A percentile compares a stretch with the other conserved stretches of the same genome.
These are phyloP conservation scores for Chlamydomonas incerta DNA, from an alignment of 139 green algal species.

Conservation along the genomic window DNA sequence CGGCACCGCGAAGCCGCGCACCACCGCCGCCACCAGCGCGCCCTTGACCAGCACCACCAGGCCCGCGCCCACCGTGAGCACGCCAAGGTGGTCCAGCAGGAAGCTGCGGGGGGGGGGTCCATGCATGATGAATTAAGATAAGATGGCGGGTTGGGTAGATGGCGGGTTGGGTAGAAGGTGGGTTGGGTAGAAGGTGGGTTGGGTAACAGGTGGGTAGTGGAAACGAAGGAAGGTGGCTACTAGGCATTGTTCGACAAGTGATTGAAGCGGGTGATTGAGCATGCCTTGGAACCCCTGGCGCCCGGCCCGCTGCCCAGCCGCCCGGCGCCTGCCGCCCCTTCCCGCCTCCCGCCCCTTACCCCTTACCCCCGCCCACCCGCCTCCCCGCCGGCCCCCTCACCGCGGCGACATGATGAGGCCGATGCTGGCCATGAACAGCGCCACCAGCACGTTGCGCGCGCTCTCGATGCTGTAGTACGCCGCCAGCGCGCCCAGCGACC, in stretches of 20 bases:
- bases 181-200: slow-evolving; percentile 1
- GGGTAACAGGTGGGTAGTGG: slow-evolving; percentile 14
- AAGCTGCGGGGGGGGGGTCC: slow-evolving; percentile 69
- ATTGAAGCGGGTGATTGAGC: too few species aligned
- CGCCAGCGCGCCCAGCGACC: slow-evolving; percentile 11
- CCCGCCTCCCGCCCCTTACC: too few species aligned
- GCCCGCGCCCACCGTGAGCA: slow-evolving; percentile 75
- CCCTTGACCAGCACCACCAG: slow-evolving; percentile 88
- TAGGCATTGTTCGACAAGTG: too few species aligned
- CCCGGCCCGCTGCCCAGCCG: too few species aligned
- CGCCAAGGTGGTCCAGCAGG: slow-evolving; percentile 84
- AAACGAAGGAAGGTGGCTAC: too few species aligned
- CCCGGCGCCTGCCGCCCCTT: too few species aligned
- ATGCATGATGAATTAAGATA: too few species aligned
- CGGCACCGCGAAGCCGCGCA: slow-evolving; percentile 64
- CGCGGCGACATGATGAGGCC: slow-evolving; percentile 90
- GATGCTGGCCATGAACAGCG: slow-evolving; percentile 94
- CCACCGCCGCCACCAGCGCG: slow-evolving; percentile 82
- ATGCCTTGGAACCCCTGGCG: not conserved
- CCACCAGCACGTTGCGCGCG: slow-evolving; percentile 83
- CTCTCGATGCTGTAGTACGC: slow-evolving; percentile 63
- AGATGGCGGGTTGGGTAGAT: too few species aligned
- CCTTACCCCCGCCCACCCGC: not conserved
- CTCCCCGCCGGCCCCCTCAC: not conserved
- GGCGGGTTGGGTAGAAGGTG: slow-evolving; percentile 50